phyloP scores from a whole-genome alignment of 1,284 basidiomycete species.

The Ustilago nuda region DNA sequence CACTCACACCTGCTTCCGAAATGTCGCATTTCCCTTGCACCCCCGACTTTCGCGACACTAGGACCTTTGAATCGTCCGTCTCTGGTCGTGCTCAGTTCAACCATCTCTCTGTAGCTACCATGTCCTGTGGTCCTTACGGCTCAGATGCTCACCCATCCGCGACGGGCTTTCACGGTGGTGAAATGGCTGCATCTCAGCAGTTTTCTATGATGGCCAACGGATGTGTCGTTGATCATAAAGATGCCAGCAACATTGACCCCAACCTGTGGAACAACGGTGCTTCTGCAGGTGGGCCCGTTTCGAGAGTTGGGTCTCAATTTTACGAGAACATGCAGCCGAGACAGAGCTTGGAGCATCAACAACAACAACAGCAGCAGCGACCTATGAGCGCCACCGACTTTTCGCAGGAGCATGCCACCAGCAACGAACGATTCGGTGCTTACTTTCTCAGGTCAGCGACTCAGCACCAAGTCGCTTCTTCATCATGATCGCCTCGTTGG shows the following conservation, averaged over 20 bases:
- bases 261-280: constrained; percentile 24
- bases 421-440: constrained; percentile 14
- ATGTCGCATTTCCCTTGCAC: constrained; percentile 36
- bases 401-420: constrained; percentile 10
- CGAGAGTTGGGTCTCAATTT: constrained; percentile 22
- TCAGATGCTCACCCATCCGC: constrained; percentile 9
- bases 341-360: background rate
- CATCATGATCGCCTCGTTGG: background rate
- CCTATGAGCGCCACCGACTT: constrained; percentile 5
- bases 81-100: constrained; percentile 20
- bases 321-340: constrained; percentile 27
- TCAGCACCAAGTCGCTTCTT: constrained; percentile 17
- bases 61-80: constrained; percentile 15
- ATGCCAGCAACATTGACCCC: constrained; percentile 24
- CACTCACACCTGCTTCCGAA: constrained; percentile 35
- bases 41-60: constrained; percentile 29
- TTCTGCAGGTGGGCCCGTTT: constrained; percentile 8
- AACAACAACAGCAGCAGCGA: constrained; percentile 12
- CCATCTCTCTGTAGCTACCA: constrained; percentile 31
- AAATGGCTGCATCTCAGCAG: constrained; percentile 1
- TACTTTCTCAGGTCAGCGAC: constrained; percentile 17
- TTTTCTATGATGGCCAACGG: constrained; percentile 25
- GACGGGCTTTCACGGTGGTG: constrained; percentile 9
- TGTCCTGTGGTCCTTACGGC: constrained; percentile 16
- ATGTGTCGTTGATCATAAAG: constrained; percentile 12